Conservation (phyloP, 2,329 filamentous ascomycete species). For the Cryphonectria carpinicola region DNA sequence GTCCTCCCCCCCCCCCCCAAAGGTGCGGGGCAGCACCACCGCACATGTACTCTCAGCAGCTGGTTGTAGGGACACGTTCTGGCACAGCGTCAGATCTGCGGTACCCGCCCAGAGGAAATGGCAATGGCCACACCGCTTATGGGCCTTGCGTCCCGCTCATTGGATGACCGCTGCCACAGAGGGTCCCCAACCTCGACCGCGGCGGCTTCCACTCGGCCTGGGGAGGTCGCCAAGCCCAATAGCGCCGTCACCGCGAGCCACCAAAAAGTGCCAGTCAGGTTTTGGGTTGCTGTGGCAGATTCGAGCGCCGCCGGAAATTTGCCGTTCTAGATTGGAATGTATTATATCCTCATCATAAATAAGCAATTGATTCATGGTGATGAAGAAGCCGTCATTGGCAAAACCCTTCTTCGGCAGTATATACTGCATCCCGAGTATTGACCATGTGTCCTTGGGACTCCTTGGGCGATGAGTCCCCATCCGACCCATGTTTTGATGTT, state of each 20-base stretch:
- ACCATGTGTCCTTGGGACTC: too few relatives aligned
- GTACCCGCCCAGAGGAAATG: background rate
- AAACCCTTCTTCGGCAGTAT: background rate
- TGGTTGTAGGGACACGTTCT: background rate
- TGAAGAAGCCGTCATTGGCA: background rate
- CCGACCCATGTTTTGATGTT: background rate
- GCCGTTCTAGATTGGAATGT: background rate
- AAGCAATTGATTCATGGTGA: too few relatives aligned
- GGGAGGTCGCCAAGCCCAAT: background rate
- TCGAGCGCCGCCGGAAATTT: background rate
- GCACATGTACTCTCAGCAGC: constrained; percentile 5
- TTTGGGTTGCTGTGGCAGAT: background rate
- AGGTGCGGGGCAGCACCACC: constrained; percentile 3
- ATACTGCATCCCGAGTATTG: background rate
- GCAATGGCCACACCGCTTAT: constrained; percentile 6
- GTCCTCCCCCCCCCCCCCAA: too few relatives aligned
- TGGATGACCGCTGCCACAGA: background rate
- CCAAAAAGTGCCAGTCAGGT: background rate
- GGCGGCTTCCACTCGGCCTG: background rate
- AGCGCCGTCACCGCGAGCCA: background rate
- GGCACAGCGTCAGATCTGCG: background rate
- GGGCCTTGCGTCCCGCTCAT: background rate
- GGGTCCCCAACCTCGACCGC: background rate
- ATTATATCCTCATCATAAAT: background rate
- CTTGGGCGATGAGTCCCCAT: background rate